Base-by-base conservation (phyloP, 192 early-diverging fungal genomes). In the Linderina pennispora region DNA sequence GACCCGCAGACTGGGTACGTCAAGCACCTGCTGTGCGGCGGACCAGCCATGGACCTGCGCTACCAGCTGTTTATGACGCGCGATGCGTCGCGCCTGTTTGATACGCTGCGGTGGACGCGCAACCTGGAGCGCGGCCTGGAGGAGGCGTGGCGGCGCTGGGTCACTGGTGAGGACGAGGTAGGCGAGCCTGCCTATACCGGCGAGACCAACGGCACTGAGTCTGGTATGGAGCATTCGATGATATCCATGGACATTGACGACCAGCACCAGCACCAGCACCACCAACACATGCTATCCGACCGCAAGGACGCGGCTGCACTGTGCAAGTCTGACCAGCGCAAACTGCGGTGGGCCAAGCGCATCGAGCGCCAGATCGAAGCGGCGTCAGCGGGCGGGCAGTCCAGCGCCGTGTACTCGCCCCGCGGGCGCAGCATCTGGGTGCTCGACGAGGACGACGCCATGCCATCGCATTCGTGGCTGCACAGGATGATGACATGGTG, bases 51-150 rank as follows among this genome's bases (percentile, higher is more conserved):
- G 61, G 77, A 83, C n/a, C 43, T 87, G 28, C 77, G 87, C 13
- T 58, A 61, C 26, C 56, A 69, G 35, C 58, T 97, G 19, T 97
- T 89, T 63, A 55, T 92, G 53, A 77, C 60, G 20, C 78, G 92
- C 23, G 93, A 97, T 34, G 50, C 40, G n/a, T 86, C 81, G 31
- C 75, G 82, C 4, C 61, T 97, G 24, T 97, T 93, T 75, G 90
- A 97, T 62, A 97, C 93, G 19, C 58, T 62, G 22, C 74, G 84
- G 11, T 93, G 88, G 89, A 91, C 91, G 1, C 63, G 83, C 22
- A 85, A 87, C 48, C 58, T 97, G 32, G 91, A 94, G 72, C 59
- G 58, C 4, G 91, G 87, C 0, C 70, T 77, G 36, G 37, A 36
- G 18, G 83, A 84, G 53, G 84, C 85, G 8, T 90, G 87, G 87